Base-by-base conservation (phyloP, 2,329 filamentous ascomycete species). In the Aspergillus niger region DNA sequence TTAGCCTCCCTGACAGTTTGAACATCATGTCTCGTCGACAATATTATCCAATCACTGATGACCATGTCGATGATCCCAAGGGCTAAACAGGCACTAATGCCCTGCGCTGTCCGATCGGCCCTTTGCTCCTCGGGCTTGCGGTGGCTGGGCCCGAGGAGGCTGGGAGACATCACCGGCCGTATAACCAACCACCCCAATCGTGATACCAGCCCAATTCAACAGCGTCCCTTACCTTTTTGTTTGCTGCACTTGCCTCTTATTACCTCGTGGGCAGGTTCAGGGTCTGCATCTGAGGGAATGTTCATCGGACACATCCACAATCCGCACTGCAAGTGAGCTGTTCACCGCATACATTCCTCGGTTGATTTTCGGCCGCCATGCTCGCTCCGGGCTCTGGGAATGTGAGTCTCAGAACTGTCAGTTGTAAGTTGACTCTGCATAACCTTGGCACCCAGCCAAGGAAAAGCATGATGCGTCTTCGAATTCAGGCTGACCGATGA, bases 331-430 rank as follows among this genome's bases (percentile, higher is more conserved):
- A 64, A 65, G 62, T 64, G 62, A 59, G 58, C 39, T 55, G 59
- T 55, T 48, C 47, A 47, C 50, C 60, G 55, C 60, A 63, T 63
- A 63, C 61, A 67, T 68, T 65, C 56, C 58, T 63, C 62, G 59
- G 61, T 55, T 56, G 61, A 51, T 52, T 53, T 54, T 65, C 61
- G 58, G 55, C 59, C 67, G 69, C 53, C 66, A 74, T 74, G 72
- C 64, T 65, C 61, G 59, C 65, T 56, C 60, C 63, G 60, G 58
- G 60, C 50, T 60, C 67, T 56, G 63, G 63, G 44, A 63, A 69
- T 56, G 68, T 72, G 39, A 72, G 67, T 61, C 63, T 79, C 59
- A 71, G 72, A 62, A 72, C 72, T 54, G 77, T 80, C 57, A 79
- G 74, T 61, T 70, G 76, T 78, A 73, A 67, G 74, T 70, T 44